These are phyloP conservation scores for Monascus purpureus DNA, from an alignment of 495 filamentous ascomycete species.

Conservation along the genomic window DNA sequence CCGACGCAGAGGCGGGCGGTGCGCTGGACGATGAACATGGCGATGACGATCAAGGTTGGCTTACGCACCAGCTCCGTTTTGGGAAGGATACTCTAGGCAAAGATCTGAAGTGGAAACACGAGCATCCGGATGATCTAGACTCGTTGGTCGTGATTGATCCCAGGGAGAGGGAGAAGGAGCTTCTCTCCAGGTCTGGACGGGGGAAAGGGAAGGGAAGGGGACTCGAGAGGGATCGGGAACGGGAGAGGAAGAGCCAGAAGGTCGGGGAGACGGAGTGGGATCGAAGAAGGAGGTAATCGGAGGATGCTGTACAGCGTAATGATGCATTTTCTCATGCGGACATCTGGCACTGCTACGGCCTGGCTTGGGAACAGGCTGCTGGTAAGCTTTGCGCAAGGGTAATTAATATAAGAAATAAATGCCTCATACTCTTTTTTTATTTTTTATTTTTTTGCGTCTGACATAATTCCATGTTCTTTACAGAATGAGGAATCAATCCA, in stretches of 20 bases:
- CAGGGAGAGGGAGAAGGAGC: slow-evolving; percentile 62
- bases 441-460: too few species aligned
- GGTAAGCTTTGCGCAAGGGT: too few species aligned
- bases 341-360: too few species aligned
- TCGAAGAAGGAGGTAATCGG: slow-evolving; percentile 8
- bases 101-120: slow-evolving; percentile 77
- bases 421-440: too few species aligned
- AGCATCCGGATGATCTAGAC: slow-evolving; percentile 74
- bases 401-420: too few species aligned
- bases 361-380: too few species aligned
- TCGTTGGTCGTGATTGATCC: slow-evolving; percentile 94
- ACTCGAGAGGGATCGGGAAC: slow-evolving; percentile 13
- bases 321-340: too few species aligned
- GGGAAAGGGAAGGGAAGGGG: slow-evolving; percentile 6
- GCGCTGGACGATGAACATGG: slow-evolving; percentile 33
- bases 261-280: slow-evolving; percentile 27
- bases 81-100: slow-evolving; percentile 84
- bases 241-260: slow-evolving; percentile 24
- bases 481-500: too few species aligned
- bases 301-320: too few species aligned
- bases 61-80: slow-evolving; percentile 65
- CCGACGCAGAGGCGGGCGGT: slow-evolving; percentile 8
- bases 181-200: slow-evolving; percentile 16
- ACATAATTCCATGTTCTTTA: too few species aligned
- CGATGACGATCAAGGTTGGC: slow-evolving; percentile 52